Base-by-base conservation (phyloP, 345 rosid species). In the Bruguiera gymnorhiza region DNA sequence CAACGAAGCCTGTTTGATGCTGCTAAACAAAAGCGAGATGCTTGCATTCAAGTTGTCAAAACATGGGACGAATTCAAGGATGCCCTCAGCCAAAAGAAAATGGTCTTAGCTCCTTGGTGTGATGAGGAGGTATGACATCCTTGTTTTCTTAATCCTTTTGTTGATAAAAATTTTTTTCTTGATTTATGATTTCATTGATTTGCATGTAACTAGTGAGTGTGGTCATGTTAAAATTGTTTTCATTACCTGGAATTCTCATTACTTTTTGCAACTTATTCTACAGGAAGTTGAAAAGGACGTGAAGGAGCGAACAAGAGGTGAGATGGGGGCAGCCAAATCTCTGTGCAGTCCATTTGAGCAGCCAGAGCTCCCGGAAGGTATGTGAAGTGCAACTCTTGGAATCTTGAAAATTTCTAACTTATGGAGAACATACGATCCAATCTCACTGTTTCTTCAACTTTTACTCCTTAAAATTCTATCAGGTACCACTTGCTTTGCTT, bases 41-140 rank as follows among this genome's bases (percentile, higher is more conserved):
- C 84, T 24, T 95, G 96, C 72, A 66, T 95, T 70, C 67, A 86
- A 83, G 81, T 64, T 58, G 81, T 81, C 8, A 85, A 82, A 75
- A 91, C 93, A 29, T 91, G 97, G 99, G 97, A 89, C 60, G 97
- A 89, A 74, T 94, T 94, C 65, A 74, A 78, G 26, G 85, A 78
- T 48, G 97, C 96, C 71, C 89, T 94, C 15, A 77, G 80, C 66
- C 82, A 88, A 46, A 91, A 76, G 89, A 89, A 94, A 73, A 77
- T 94, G 87, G 88, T 94, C 76, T 82, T 94, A 73, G 97, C 99
- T 78, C 98, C 99, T 23, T 94, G 99, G 99, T 91, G 99, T 63
- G 92, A 92, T 63, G 97, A 91, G 72, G 93, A 89, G 97, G 98
- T 89, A 79, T 36, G 63, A 27, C 55, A 18, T 27, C 24, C 37